Base-by-base conservation (phyloP, 768 basidiomycete species). In the Mycena filopes region DNA sequence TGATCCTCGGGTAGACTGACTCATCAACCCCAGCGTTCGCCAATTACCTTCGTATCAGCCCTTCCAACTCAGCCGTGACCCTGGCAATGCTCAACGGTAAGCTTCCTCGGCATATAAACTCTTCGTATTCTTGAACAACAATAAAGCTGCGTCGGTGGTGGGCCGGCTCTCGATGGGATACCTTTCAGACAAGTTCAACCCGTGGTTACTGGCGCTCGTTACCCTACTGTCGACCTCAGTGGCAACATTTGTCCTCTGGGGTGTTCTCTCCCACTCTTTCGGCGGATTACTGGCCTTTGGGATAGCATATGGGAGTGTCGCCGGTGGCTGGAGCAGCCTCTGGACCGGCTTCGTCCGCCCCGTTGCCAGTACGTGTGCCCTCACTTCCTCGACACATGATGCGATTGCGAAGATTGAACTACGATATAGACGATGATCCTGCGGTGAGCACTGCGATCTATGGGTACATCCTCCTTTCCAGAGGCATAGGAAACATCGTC, bases 401-500 rank as follows among this genome's bases (percentile, higher is more conserved):
- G n/a, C n/a, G n/a, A n/a, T n/a, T n/a, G n/a, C n/a, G n/a, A n/a
- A n/a, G n/a, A n/a, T n/a, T n/a, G n/a, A n/a, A n/a, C n/a, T n/a
- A n/a, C n/a, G n/a, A n/a, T n/a, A n/a, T n/a, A 78, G 76, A 63
- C 48, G 75, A 75, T 47, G 74, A 78, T 49, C 73, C 69, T 0
- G 56, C 46, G 0, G 26, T 75, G 38, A 54, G 70, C 15, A 76
- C 70, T 15, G 65, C 67, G 25, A 60, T 77, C 12, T 72, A 71
- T 31, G 75, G 74, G 3, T 70, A 71, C 54, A 60, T 78, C 21
- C 48, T 76, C 1, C 60, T 77, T 11, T 67, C 73, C 4, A 55
- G 76, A 25, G 76, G 76, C n/a, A 55, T 78, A 9, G 76, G 76
- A 3, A 78, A 74, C 58, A 75, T 78, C 45, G 55, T 73, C 1